Percentiles rank a stretch among this genome's conserved stretches.
Evolutionary conservation across 768 basidiomycete species (phyloP).

Genomic region (Agaricus blazei): DNA sequence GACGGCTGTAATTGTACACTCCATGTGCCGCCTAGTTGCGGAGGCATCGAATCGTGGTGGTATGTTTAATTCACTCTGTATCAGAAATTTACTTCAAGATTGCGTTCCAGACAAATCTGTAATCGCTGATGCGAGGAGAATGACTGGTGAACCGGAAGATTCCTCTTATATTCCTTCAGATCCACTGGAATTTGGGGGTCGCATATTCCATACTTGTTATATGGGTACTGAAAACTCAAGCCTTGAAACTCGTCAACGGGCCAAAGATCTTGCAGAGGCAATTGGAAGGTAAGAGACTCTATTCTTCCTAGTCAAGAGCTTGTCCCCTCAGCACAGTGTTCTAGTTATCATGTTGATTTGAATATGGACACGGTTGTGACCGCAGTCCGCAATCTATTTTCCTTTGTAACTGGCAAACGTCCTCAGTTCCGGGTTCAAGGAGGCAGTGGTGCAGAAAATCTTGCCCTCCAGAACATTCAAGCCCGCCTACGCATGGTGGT

Average conservation of each 20-base stretch:
- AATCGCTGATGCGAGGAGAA: slow-evolving; percentile 85
- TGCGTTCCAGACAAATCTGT: slow-evolving; percentile 64
- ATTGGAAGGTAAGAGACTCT: slow-evolving; percentile 71
- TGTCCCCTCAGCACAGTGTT: background rate
- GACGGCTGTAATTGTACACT: slow-evolving; percentile 91
- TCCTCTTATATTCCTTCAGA: slow-evolving; percentile 85
- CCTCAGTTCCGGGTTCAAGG: slow-evolving; percentile 83
- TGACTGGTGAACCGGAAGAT: slow-evolving; percentile 76
- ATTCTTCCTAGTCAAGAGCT: background rate
- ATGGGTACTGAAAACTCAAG: slow-evolving; percentile 99
- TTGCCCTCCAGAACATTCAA: slow-evolving; percentile 98
- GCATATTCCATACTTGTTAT: slow-evolving; percentile 97
- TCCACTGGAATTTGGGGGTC: slow-evolving; percentile 76
- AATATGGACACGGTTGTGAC: slow-evolving; percentile 95
- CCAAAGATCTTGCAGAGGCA: slow-evolving; percentile 79
- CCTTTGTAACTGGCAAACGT: slow-evolving; percentile 61
- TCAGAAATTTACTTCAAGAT: background rate
- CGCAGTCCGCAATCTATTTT: slow-evolving; percentile 78
- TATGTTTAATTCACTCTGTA: slow-evolving; percentile 25
- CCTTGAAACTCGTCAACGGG: slow-evolving; percentile 76
- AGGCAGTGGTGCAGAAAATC: slow-evolving; percentile 82
- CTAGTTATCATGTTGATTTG: slow-evolving; percentile 85
- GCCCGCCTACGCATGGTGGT: slow-evolving; percentile 94
- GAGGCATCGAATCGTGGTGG: slow-evolving; percentile 74
- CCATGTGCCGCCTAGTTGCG: slow-evolving; percentile 90